Evolutionary conservation across 768 basidiomycete genomes (phyloP).

Genomic region (Boletus rubropictus): DNA sequence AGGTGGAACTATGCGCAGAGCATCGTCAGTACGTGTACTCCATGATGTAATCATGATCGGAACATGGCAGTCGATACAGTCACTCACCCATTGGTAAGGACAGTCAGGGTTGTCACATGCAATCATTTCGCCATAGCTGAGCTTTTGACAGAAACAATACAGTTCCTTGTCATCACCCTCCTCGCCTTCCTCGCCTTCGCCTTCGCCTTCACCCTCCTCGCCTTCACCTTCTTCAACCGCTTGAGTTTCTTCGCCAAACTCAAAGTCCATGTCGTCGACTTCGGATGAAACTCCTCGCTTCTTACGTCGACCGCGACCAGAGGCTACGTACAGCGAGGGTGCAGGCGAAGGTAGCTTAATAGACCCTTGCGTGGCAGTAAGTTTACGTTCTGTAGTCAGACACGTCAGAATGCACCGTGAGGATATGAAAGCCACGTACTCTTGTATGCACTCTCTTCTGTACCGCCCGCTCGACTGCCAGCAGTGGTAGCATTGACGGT

Average conservation of each 20-base stretch:
- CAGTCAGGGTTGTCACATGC: slow-evolving; percentile 56
- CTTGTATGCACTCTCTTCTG: slow-evolving; percentile 28
- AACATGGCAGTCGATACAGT: not conserved
- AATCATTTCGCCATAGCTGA: slow-evolving; percentile 65
- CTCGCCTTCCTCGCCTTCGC: slow-evolving; percentile 42
- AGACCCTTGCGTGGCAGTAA: slow-evolving; percentile 26
- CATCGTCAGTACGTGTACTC: slow-evolving; percentile 9
- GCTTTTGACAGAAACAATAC: slow-evolving; percentile 60
- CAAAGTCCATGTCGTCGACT: slow-evolving; percentile 31
- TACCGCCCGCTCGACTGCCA: slow-evolving; percentile 13
- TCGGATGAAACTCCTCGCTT: slow-evolving; percentile 34
- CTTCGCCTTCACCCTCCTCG: slow-evolving; percentile 35
- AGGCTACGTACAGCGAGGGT: slow-evolving; percentile 25
- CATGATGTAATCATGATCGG: too few species aligned
- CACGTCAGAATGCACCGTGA: not conserved
- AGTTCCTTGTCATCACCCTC: slow-evolving; percentile 52
- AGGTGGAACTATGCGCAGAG: slow-evolving; percentile 49
- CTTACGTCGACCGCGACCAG: slow-evolving; percentile 31
- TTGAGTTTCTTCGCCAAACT: slow-evolving; percentile 30
- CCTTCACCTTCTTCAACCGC: slow-evolving; percentile 29
- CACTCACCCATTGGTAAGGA: slow-evolving; percentile 58
- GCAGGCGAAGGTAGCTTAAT: slow-evolving; percentile 34
- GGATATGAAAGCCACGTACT: slow-evolving; percentile 16
- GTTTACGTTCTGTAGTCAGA: slow-evolving; percentile 25
- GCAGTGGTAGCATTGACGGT: not conserved